These are phyloP conservation scores for Plectosphaerella cucumerina DNA, from an alignment of 2,329 filamentous ascomycete genomes.

Conservation along the genomic window DNA sequence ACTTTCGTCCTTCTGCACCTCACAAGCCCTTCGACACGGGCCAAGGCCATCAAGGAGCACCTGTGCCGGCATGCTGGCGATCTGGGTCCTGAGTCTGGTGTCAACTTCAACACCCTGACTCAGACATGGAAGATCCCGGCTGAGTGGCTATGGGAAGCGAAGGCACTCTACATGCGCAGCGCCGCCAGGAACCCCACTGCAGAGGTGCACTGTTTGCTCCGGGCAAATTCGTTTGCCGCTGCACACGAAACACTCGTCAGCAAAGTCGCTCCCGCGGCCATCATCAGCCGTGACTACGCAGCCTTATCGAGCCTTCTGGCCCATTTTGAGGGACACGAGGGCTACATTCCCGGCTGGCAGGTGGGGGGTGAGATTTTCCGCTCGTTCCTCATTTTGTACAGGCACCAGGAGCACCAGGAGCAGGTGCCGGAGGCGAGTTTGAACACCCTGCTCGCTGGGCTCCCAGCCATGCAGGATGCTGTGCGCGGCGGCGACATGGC, in stretches of 20 bases:
- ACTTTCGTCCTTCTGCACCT: slow-evolving; percentile 76
- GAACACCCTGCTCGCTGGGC: slow-evolving; percentile 54
- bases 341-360: slow-evolving; percentile 68
- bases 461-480: slow-evolving; percentile 13
- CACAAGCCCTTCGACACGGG: slow-evolving; percentile 57
- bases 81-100: slow-evolving; percentile 56
- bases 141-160: slow-evolving; percentile 81
- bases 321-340: slow-evolving; percentile 63
- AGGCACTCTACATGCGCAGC: slow-evolving; percentile 76
- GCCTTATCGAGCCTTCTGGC: slow-evolving; percentile 64
- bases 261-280: slow-evolving; percentile 73
- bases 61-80: slow-evolving; percentile 66
- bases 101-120: slow-evolving; percentile 55
- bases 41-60: slow-evolving; percentile 66
- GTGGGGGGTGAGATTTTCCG: slow-evolving; percentile 76
- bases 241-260: slow-evolving; percentile 80
- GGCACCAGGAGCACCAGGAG: slow-evolving; percentile 33
- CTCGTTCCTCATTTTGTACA: slow-evolving; percentile 52
- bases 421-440: slow-evolving; percentile 31
- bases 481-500: slow-evolving; percentile 31
- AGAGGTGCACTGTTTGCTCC: slow-evolving; percentile 77
- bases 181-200: slow-evolving; percentile 62
- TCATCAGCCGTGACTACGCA: slow-evolving; percentile 78
- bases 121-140: slow-evolving; percentile 66
- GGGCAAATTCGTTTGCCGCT: slow-evolving; percentile 70